Evolutionary conservation across 2,329 filamentous ascomycete species (phyloP), one percentile per base, ranked within the genome.

Genomic region (Clonostachys rhizophaga): DNA sequence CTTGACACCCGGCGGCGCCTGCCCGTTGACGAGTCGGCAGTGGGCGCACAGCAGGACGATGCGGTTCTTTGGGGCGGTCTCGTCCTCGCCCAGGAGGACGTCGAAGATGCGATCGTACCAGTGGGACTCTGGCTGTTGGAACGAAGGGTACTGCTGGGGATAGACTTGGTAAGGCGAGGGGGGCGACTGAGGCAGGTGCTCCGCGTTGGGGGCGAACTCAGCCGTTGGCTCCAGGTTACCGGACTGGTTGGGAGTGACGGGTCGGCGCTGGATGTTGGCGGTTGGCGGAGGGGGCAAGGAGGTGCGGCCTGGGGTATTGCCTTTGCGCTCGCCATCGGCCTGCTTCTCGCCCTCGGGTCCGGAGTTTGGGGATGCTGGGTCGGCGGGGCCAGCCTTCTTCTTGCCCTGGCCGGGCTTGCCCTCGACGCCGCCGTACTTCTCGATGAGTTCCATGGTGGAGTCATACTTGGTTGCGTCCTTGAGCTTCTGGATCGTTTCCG

Each of bases 81-180:
- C 94, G 59, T 99, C 94, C 61, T 99, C 94, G 44, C 94, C 94
- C 1, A 99, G 78, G 24, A 99, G 81, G 1, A 95, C 81, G 59
- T 99, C 94, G 48, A 99, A 75, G 46, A 99, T 84, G 47, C 92
- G 83, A 63, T 99, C 94, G 67, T 97, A 99, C 94, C 94, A 99
- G 60, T 87, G 84, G 14, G 83, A 64, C 48, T 75, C 74, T 17
- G 34, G 39, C 34, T 35, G 33, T 14, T 36, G 40, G 41, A 42
- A 36, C 34, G 45, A 40, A 17, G 47, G 44, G 20, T 34, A 16
- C 17, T 42, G 44, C 16, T 43, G 47, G n/a, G 13, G 24, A 5
- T 47, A 54, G 45, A 64, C 60, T 50, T 30, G 24, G 24, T 30
- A 64, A 54, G 9, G 55, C 52, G 30, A 50, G 39, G 36, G 14